A percentile compares a stretch with the other conserved stretches of the same genome.
Conservation (phyloP, 148 eudicot genomes). For the Rhododendron molle region DNA sequence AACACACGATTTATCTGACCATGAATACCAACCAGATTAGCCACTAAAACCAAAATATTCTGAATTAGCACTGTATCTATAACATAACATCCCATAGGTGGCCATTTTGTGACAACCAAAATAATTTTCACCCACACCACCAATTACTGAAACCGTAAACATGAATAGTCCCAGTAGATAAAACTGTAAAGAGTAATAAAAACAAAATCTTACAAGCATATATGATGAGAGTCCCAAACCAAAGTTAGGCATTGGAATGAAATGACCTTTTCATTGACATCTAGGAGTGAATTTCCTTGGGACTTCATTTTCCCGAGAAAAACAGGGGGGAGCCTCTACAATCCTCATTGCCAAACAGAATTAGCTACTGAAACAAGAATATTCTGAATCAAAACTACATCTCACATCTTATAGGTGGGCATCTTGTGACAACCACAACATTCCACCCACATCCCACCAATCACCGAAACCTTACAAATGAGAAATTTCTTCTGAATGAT, state of each 20-base stretch:
- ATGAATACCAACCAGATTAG: not conserved
- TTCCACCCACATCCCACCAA: slow-evolving; percentile 35
- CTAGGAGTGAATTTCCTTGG: not conserved
- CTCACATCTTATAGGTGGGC: slow-evolving; percentile 31
- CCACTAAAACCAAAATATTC: slow-evolving; percentile 14
- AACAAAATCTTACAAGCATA: slow-evolving; percentile 26
- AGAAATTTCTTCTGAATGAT: slow-evolving; percentile 1
- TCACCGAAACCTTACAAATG: slow-evolving; percentile 20
- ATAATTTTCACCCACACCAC: slow-evolving; percentile 24
- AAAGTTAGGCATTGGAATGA: not conserved
- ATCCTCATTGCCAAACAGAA: not conserved
- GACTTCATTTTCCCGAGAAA: not conserved
- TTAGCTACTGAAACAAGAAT: slow-evolving; percentile 12
- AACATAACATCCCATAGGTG: slow-evolving; percentile 25
- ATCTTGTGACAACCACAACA: slow-evolving; percentile 22
- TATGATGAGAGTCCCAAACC: not conserved
- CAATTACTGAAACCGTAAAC: slow-evolving; percentile 19
- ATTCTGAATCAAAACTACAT: slow-evolving; percentile 22
- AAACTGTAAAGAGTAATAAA: slow-evolving; percentile 7
- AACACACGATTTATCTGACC: not conserved
- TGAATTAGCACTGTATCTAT: slow-evolving; percentile 26
- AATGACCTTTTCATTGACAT: not conserved
- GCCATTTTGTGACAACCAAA: slow-evolving; percentile 22
- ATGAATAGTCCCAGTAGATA: not conserved
- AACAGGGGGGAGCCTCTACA: not conserved